phyloP scores from a whole-genome alignment of 139 green algal genomes.

The Eudorina sp. region DNA sequence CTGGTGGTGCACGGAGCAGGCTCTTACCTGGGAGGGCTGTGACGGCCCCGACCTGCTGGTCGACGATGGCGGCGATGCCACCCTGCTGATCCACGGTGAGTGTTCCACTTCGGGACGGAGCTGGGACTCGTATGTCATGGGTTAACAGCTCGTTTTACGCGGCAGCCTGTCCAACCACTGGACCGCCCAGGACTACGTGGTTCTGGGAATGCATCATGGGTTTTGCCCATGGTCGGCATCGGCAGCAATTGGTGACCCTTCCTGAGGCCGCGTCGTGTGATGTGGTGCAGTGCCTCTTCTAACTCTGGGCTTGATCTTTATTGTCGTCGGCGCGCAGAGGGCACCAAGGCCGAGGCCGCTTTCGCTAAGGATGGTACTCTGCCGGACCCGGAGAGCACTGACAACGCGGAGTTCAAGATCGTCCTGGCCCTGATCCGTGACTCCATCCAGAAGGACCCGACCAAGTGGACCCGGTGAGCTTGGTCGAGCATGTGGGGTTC shows the following conservation, averaged over 20 bases:
- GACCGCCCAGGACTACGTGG: too few species aligned
- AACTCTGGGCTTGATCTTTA: neutral
- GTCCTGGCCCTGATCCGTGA: constrained; percentile 95
- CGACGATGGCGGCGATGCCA: constrained; percentile 98
- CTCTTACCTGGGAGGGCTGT: constrained; percentile 90
- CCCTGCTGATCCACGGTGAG: constrained; percentile 98
- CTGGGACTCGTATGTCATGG: neutral
- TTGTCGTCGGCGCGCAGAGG: constrained; percentile 77
- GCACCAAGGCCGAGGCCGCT: constrained; percentile 94
- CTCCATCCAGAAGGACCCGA: constrained; percentile 70
- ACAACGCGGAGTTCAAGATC: constrained; percentile 99
- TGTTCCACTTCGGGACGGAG: neutral
- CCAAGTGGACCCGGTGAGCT: constrained; percentile 49
- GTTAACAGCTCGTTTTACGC: too few species aligned
- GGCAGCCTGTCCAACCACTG: too few species aligned
- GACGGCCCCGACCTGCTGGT: constrained; percentile 96
- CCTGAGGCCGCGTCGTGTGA: too few species aligned
- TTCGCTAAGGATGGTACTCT: constrained; percentile 93
- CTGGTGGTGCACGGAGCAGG: constrained; percentile 99
- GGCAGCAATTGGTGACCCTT: too few species aligned
- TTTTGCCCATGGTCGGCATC: too few species aligned
- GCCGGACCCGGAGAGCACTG: constrained; percentile 94
- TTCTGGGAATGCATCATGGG: too few species aligned
- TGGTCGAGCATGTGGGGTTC: too few species aligned
- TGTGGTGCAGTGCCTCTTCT: too few species aligned